phyloP scores from a whole-genome alignment of 495 filamentous ascomycete species.

The Hypoxylon crocopeplum region DNA sequence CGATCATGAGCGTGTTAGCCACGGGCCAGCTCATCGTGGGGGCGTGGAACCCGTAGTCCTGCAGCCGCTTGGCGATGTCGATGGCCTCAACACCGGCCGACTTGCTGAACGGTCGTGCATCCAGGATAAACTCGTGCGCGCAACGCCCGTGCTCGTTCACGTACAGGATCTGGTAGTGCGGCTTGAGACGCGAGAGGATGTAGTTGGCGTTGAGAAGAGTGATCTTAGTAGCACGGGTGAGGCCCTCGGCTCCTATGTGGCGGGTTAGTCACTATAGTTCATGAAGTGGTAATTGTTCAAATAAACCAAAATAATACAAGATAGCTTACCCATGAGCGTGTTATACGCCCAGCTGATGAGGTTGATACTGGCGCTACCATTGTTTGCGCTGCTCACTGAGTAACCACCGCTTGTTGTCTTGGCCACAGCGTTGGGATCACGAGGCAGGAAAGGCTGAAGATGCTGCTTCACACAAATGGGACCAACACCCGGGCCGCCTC shows the following conservation, averaged over 20 bases:
- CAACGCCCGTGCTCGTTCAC: conserved; percentile 88
- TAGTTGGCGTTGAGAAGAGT: conserved; percentile 98
- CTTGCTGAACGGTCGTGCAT: conserved; percentile 86
- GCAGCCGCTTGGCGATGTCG: conserved; percentile 95
- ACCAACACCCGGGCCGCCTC: conserved; percentile 93
- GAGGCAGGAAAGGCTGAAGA: conserved; percentile 77
- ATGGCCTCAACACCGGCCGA: conserved; percentile 89
- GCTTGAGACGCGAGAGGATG: conserved; percentile 88
- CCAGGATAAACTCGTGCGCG: conserved; percentile 98
- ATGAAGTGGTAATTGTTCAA: background rate
- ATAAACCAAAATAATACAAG: background rate
- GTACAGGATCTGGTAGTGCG: conserved; percentile 90
- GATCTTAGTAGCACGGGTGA: conserved; percentile 95
- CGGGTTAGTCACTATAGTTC: conserved; percentile 25
- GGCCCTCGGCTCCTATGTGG: conserved; percentile 69
- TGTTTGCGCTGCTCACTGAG: conserved; percentile 86
- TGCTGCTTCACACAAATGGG: conserved; percentile 92
- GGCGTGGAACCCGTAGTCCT: conserved; percentile 98
- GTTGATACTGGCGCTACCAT: conserved; percentile 91
- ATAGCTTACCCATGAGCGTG: conserved; percentile 82
- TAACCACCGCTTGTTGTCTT: conserved; percentile 47
- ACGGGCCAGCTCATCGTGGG: conserved; percentile 99
- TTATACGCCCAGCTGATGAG: conserved; percentile 99
- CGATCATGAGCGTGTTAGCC: conserved; percentile 96
- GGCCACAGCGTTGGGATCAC: conserved; percentile 62